Percentiles rank a stretch among this genome's conserved stretches.
Evolutionary conservation across 768 basidiomycete species (phyloP).

Genomic region (Asterophora parasitica): DNA sequence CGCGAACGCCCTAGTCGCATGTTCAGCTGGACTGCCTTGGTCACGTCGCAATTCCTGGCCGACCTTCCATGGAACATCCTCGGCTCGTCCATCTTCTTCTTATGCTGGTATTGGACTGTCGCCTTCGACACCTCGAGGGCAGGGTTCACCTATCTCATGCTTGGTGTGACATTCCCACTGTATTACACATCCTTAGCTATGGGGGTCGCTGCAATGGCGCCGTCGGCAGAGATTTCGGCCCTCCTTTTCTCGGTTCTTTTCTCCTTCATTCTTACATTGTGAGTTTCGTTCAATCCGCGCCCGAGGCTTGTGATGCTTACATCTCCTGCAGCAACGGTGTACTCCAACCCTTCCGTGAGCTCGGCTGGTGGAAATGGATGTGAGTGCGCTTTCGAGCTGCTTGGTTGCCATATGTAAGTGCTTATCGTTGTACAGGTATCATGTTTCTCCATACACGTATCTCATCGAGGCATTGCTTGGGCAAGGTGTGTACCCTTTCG

Average conservation of each 20-base stretch:
- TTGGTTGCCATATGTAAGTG: neutral
- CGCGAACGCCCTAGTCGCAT: conserved; percentile 62
- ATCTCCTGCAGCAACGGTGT: conserved; percentile 48
- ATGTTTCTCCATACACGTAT: conserved; percentile 47
- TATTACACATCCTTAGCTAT: conserved; percentile 64
- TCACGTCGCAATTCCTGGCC: conserved; percentile 49
- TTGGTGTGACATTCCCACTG: conserved; percentile 52
- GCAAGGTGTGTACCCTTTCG: conserved; percentile 32
- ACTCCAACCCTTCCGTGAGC: conserved; percentile 54
- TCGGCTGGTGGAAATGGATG: conserved; percentile 76
- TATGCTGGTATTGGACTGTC: conserved; percentile 74
- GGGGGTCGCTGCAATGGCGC: conserved; percentile 56
- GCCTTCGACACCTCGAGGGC: conserved; percentile 50
- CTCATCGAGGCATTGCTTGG: conserved; percentile 46
- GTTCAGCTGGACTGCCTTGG: conserved; percentile 60
- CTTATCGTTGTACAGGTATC: conserved; percentile 23
- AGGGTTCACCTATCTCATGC: conserved; percentile 55
- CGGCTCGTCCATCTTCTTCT: conserved; percentile 56
- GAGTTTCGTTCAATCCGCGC: conserved; percentile 18
- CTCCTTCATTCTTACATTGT: conserved; percentile 64
- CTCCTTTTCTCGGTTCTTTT: conserved; percentile 56
- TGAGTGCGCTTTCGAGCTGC: conserved; percentile 23
- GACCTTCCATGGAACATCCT: conserved; percentile 66
- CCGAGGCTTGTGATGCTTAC: neutral
- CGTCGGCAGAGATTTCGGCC: conserved; percentile 55